phyloP scores from a whole-genome alignment of 2,329 filamentous ascomycete species.

The Fusarium mexicanum region DNA sequence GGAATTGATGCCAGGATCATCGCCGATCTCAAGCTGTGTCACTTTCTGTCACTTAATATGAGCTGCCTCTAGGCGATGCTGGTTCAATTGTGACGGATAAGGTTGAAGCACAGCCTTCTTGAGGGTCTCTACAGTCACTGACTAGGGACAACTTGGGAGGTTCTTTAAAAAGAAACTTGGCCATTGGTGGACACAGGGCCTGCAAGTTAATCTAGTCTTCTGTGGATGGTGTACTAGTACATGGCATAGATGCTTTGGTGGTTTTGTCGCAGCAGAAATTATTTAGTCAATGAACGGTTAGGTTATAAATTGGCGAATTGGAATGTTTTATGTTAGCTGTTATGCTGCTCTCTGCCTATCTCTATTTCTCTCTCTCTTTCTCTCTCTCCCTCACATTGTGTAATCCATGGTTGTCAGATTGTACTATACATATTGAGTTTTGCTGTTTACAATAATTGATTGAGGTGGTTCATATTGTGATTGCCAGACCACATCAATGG shows the following conservation, averaged over 20 bases:
- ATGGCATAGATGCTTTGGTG: constrained; percentile 33
- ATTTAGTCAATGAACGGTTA: constrained; percentile 9
- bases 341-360: neutral
- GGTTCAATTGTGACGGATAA: neutral
- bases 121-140: neutral
- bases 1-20: constrained; percentile 21
- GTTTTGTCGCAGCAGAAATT: constrained; percentile 17
- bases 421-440: neutral
- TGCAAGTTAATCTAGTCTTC: constrained; percentile 15
- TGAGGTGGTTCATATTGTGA: neutral
- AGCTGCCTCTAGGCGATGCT: neutral
- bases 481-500: neutral
- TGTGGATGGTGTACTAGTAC: constrained; percentile 28
- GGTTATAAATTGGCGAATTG: constrained; percentile 30
- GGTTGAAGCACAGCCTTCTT: neutral
- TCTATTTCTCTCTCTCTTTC: no score
- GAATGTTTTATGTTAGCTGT: constrained; percentile 14
- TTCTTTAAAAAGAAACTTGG: neutral
- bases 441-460: neutral
- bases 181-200: neutral
- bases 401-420: neutral
- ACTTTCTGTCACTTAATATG: neutral
- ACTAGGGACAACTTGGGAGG: neutral
- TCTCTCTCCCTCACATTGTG: neutral
- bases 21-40: neutral